Evolutionary conservation across 1,284 basidiomycete genomes (phyloP).

Genomic region (Pterulicium gracile): DNA sequence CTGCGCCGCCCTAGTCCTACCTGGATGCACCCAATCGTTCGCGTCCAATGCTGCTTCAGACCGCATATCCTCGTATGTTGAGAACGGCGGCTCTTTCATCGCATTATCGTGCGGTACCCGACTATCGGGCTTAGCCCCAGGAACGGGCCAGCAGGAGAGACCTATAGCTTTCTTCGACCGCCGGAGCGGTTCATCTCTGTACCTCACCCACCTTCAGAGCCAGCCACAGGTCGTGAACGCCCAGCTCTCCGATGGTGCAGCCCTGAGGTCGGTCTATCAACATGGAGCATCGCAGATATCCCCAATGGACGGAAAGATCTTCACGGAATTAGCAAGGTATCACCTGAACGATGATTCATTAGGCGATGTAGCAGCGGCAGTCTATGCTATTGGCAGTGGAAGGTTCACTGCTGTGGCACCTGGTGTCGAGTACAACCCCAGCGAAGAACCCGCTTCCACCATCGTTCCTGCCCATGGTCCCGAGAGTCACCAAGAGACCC

Average conservation of each 20-base stretch:
- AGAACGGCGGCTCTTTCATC: constrained; percentile 59
- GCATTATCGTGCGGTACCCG: constrained; percentile 54
- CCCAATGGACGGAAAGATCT: constrained; percentile 12
- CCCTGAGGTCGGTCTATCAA: constrained; percentile 14
- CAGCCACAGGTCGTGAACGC: constrained; percentile 16
- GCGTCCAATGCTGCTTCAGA: constrained; percentile 31
- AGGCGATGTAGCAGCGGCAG: constrained; percentile 32
- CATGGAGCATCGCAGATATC: neutral
- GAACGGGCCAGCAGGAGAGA: neutral
- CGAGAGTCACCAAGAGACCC: constrained; percentile 19
- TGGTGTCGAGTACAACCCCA: constrained; percentile 52
- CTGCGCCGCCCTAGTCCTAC: constrained; percentile 74
- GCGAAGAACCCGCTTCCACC: constrained; percentile 25
- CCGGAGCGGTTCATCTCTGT: constrained; percentile 30
- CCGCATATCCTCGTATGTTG: constrained; percentile 33
- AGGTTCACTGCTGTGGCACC: constrained; percentile 49
- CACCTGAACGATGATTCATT: constrained; percentile 11
- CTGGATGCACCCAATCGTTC: constrained; percentile 44
- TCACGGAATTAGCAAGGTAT: constrained; percentile 25
- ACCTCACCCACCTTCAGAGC: neutral
- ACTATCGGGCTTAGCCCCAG: constrained; percentile 22
- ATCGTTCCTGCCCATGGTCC: constrained; percentile 17
- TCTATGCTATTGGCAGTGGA: constrained; percentile 42
- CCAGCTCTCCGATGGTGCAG: constrained; percentile 32
- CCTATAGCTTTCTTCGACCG: constrained; percentile 20